Evolutionary conservation across 768 basidiomycete species (phyloP), one percentile per base, ranked within the genome.

Genomic region (Leccinum arenicola): DNA sequence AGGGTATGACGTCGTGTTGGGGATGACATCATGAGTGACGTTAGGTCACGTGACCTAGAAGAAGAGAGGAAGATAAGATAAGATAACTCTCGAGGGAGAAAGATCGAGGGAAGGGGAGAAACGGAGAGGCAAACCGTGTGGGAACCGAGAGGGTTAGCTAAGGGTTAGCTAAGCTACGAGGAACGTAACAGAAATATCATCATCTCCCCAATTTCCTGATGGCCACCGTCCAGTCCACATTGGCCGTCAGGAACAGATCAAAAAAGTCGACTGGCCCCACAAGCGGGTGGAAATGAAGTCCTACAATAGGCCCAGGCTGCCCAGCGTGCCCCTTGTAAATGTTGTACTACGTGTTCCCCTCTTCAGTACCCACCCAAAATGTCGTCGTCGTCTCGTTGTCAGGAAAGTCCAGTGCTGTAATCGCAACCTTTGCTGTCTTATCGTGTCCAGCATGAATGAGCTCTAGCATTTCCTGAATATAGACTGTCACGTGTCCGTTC

Each of bases 181-280:
- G n/a, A n/a, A n/a, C n/a, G n/a, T n/a, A n/a, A n/a, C n/a, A n/a
- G n/a, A n/a, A n/a, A n/a, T n/a, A n/a, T n/a, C n/a, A n/a, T n/a
- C n/a, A n/a, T n/a, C n/a, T n/a, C n/a, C n/a, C n/a, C n/a, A n/a
- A n/a, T n/a, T n/a, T n/a, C n/a, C n/a, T n/a, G n/a, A n/a, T n/a
- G n/a, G n/a, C n/a, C 68, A 97, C 91, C 10, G 96, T 98, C 97
- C 97, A 99, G 72, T 99, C 97, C 36, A 93, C 95, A 11, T 91
- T 93, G 63, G 88, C 83, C 15, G 93, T 93, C 61, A 99, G 76
- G 80, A 98, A 98, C 60, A 98, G 75, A 72, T 99, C 97, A 4
- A 88, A 91, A 74, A 98, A 95, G 72, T 98, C 97, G 51, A 99
- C 88, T 4, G 90, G 87, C 1, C 97, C 97, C 5, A 87, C 80